Evolutionary conservation across 108 stramenopile species (phyloP), one percentile per base, ranked within the genome.

Genomic region (Schizochytrium sp.): DNA sequence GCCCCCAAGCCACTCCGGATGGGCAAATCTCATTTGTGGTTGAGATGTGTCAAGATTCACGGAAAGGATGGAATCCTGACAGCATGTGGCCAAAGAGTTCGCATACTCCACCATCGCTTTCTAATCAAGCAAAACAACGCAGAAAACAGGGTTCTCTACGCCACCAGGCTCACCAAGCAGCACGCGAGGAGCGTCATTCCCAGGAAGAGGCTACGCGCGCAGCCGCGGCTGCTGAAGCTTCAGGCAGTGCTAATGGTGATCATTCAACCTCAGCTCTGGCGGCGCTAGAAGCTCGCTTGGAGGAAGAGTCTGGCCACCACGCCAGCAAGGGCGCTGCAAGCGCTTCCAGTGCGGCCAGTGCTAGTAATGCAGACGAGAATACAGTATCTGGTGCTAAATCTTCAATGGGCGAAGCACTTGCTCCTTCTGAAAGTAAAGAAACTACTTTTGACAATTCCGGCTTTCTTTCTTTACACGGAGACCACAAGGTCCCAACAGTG

Each of bases 1-100:
- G 64, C 19, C 64, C 64, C 5, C 53, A 50, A 49, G 55, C 55
- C 38, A 83, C 76, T 38, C 10, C 76, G 10, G 76, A 83, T 28
- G 76, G 76, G 5, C 76, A 83, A 28, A 28, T 83, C 10, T 83
- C 76, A 7, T 83, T 69, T 15, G 64, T 69, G 8, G 64, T 69
- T 7, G 64, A 69, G 28, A 13, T 44, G 19, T 69, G 64, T 2
- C 42, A 69, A 15, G 64, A 69, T 15, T 10, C 42, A 8, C 40
- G 64, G 28, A 8, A 38, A 3, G 64, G 64, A 44, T 69, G 64
- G 64, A 69, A 69, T 69, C 64, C 64, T 7, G 64, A 69, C 28
- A 38, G 28, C 28, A 28, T 28, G 28, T 28, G 28, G 28, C 28
- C 28, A 28, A 28, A 28, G 28, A 28, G 28, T 28, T 28, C 28